Percentiles rank a stretch among this genome's conserved stretches.
phyloP scores from a whole-genome alignment of 768 basidiomycete species.

The Pisolithus marmoratus region DNA sequence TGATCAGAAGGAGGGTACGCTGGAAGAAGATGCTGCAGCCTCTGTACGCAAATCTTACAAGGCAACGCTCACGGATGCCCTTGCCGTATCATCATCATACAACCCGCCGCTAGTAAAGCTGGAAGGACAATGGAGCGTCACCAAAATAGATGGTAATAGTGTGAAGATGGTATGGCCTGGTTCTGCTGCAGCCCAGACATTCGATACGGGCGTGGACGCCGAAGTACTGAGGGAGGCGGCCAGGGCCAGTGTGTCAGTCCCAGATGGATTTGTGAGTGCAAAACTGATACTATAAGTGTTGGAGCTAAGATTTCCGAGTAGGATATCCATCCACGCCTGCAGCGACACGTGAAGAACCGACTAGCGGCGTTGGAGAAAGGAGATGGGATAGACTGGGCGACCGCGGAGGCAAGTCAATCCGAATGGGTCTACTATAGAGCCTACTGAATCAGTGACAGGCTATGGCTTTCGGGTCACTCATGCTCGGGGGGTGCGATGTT shows the following conservation, averaged over 20 bases:
- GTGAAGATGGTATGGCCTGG: slow-evolving; percentile 51
- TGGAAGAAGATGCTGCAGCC: slow-evolving; percentile 46
- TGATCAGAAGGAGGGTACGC: slow-evolving; percentile 26
- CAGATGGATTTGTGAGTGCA: slow-evolving; percentile 56
- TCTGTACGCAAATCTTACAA: slow-evolving; percentile 54
- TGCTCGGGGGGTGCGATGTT: slow-evolving; percentile 77
- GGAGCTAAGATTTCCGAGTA: slow-evolving; percentile 19
- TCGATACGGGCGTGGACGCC: slow-evolving; percentile 61
- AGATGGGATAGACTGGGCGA: slow-evolving; percentile 81
- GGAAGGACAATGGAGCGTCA: slow-evolving; percentile 56
- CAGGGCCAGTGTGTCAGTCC: slow-evolving; percentile 57
- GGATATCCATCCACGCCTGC: slow-evolving; percentile 76
- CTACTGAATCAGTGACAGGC: slow-evolving; percentile 40
- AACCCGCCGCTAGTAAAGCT: slow-evolving; percentile 50
- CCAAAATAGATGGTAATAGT: slow-evolving; percentile 8
- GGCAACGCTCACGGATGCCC: slow-evolving; percentile 54
- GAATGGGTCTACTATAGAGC: neutral
- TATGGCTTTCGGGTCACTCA: slow-evolving; percentile 80
- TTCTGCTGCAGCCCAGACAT: slow-evolving; percentile 45
- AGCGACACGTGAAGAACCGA: slow-evolving; percentile 74
- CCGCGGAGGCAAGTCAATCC: slow-evolving; percentile 61
- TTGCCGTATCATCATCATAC: slow-evolving; percentile 45
- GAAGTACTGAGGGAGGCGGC: slow-evolving; percentile 55
- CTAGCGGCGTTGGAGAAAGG: slow-evolving; percentile 64
- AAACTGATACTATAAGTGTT: neutral